A percentile compares a stretch with the other conserved stretches of the same genome.
These are phyloP conservation scores for Abrus pulchellus DNA, from an alignment of 306 rosid species.

Conservation along the genomic window DNA sequence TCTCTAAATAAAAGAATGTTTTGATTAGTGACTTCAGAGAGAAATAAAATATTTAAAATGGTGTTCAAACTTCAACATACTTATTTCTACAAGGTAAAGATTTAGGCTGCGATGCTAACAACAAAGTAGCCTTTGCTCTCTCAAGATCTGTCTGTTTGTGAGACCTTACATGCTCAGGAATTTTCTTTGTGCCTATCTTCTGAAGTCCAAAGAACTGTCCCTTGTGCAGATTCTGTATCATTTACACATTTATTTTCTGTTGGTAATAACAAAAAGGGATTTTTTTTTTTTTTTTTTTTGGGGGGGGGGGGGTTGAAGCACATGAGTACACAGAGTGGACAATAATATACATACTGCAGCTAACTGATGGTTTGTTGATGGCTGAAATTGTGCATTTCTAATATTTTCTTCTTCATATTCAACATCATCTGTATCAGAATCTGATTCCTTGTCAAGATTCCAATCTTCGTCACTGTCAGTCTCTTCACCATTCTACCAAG, in stretches of 20 bases:
- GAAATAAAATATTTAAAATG: slow-evolving; percentile 2
- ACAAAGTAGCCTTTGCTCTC: slow-evolving; percentile 88
- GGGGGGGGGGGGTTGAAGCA: not conserved
- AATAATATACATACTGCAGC: slow-evolving; percentile 78
- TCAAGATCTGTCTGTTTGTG: slow-evolving; percentile 92
- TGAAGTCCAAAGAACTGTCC: slow-evolving; percentile 87
- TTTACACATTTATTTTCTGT: slow-evolving; percentile 40
- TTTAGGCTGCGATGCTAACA: slow-evolving; percentile 87
- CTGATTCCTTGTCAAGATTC: slow-evolving; percentile 62
- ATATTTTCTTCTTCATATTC: slow-evolving; percentile 71
- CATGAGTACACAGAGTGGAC: slow-evolving; percentile 35
- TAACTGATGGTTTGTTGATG: slow-evolving; percentile 58
- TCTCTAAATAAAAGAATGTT: slow-evolving; percentile 64
- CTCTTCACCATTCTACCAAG: slow-evolving; percentile 70
- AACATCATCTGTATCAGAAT: slow-evolving; percentile 76
- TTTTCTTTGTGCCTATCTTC: slow-evolving; percentile 83
- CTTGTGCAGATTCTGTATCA: slow-evolving; percentile 74
- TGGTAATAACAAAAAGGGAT: slow-evolving; percentile 38
- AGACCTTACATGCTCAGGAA: slow-evolving; percentile 82
- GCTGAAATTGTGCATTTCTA: slow-evolving; percentile 53
- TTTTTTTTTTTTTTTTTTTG: no score
- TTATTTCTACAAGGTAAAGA: slow-evolving; percentile 89
- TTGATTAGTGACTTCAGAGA: slow-evolving; percentile 44
- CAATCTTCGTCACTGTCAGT: slow-evolving; percentile 80
- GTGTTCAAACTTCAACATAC: slow-evolving; percentile 61